phyloP scores from a whole-genome alignment of 768 basidiomycete species.

The Hortiboletus campestris region DNA sequence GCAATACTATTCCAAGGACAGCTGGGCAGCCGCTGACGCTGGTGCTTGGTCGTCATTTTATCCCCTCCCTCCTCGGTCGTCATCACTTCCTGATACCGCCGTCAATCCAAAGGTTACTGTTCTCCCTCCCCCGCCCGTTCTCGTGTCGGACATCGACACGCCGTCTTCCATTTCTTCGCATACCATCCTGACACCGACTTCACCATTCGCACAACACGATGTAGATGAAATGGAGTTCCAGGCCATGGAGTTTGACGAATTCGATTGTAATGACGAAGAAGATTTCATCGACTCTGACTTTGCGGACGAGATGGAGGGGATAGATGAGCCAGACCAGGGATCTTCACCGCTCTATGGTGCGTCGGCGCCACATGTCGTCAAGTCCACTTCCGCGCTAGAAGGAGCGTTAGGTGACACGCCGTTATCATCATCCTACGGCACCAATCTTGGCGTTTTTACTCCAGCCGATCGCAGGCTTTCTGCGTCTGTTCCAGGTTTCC shows the following conservation, averaged over 20 bases:
- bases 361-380: slow-evolving; percentile 23
- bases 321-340: slow-evolving; percentile 16
- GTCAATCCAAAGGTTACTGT: slow-evolving; percentile 32
- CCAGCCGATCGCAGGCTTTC: slow-evolving; percentile 31
- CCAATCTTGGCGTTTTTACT: slow-evolving; percentile 1
- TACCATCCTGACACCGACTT: slow-evolving; percentile 31
- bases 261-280: slow-evolving; percentile 33
- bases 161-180: slow-evolving; percentile 33
- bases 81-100: slow-evolving; percentile 13
- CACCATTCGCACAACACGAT: slow-evolving; percentile 26
- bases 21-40: slow-evolving; percentile 11
- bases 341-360: slow-evolving; percentile 21
- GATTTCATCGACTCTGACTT: slow-evolving; percentile 32
- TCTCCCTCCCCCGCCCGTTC: slow-evolving; percentile 20
- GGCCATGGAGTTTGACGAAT: slow-evolving; percentile 31
- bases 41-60: slow-evolving; percentile 22
- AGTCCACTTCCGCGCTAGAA: slow-evolving; percentile 33
- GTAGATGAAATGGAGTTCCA: slow-evolving; percentile 8
- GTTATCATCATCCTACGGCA: slow-evolving; percentile 13
- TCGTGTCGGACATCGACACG: slow-evolving; percentile 29
- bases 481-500: slow-evolving; percentile 33
- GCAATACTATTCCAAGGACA: slow-evolving; percentile 22
- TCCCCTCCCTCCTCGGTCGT: slow-evolving; percentile 13
- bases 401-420: slow-evolving; percentile 30
- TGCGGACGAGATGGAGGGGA: slow-evolving; percentile 33